A percentile compares a stretch with the other conserved stretches of the same genome.
phyloP scores from a whole-genome alignment of 495 filamentous ascomycete species.

The Daldinia grandis region DNA sequence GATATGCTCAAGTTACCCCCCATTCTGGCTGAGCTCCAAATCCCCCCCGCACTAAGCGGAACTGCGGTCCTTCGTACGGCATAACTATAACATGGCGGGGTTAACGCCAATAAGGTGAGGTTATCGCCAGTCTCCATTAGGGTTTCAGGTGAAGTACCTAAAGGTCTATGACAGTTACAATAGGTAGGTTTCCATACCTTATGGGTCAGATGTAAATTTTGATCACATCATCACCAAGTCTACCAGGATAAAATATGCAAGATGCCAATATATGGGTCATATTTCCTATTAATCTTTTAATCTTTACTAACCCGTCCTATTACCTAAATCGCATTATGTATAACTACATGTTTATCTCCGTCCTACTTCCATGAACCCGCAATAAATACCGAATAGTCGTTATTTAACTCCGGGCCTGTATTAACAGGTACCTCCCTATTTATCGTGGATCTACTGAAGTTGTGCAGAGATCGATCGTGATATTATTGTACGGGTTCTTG shows the following conservation, averaged over 20 bases:
- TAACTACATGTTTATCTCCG: not conserved
- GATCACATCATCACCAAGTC: not conserved
- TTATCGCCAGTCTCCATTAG: constrained; percentile 20
- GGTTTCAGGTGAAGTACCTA: not conserved
- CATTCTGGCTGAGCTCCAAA: constrained; percentile 34
- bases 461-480: constrained; percentile 42
- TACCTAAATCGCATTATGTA: not conserved
- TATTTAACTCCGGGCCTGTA: not conserved
- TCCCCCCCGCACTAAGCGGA: constrained; percentile 11
- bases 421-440: not conserved
- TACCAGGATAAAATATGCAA: not conserved
- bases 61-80: not conserved
- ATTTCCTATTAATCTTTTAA: not conserved
- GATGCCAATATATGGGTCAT: not conserved
- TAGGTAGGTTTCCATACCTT: not conserved
- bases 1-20: not conserved
- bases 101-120: constrained; percentile 19
- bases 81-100: constrained; percentile 12
- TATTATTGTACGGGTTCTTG: constrained; percentile 43
- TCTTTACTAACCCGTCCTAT: not conserved
- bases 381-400: not conserved
- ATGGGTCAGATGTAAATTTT: not conserved
- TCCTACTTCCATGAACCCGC: not conserved
- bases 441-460: constrained; percentile 23
- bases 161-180: not conserved